phyloP scores from a whole-genome alignment of 2,329 filamentous ascomycete genomes.

The Aschersonia sp. region DNA sequence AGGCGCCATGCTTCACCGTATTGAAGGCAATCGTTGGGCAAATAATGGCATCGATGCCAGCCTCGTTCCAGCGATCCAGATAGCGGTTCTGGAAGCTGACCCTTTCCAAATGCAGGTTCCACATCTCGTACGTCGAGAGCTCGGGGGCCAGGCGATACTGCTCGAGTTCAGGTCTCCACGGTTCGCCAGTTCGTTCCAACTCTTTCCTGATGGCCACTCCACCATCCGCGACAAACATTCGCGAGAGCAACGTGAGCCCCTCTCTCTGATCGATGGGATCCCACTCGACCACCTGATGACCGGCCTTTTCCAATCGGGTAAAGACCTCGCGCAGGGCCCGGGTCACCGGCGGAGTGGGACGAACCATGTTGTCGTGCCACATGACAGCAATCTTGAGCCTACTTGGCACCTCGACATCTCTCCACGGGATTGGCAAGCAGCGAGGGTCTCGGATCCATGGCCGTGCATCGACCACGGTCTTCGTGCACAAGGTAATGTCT shows the following conservation, averaged over 20 bases:
- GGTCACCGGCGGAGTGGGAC: slow-evolving; percentile 49
- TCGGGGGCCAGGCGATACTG: slow-evolving; percentile 18
- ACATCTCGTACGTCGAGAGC: slow-evolving; percentile 28
- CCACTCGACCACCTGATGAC: slow-evolving; percentile 39
- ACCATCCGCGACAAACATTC: slow-evolving; percentile 35
- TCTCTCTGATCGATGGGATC: slow-evolving; percentile 24
- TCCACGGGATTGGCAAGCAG: slow-evolving; percentile 45
- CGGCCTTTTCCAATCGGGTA: slow-evolving; percentile 25
- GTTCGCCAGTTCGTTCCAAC: slow-evolving; percentile 26
- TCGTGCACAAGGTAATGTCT: slow-evolving; percentile 40
- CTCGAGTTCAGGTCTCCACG: slow-evolving; percentile 22
- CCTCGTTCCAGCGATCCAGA: slow-evolving; percentile 28
- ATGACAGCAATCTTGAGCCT: slow-evolving; percentile 44
- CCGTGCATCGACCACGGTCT: slow-evolving; percentile 30
- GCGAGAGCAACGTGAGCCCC: slow-evolving; percentile 21
- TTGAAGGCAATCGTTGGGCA: slow-evolving; percentile 37
- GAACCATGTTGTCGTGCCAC: slow-evolving; percentile 49
- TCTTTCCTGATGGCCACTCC: slow-evolving; percentile 23
- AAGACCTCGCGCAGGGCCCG: slow-evolving; percentile 36
- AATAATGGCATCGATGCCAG: slow-evolving; percentile 45
- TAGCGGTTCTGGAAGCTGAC: slow-evolving; percentile 29
- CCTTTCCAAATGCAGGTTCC: slow-evolving; percentile 30
- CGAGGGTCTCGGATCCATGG: slow-evolving; percentile 44
- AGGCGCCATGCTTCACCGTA: slow-evolving; percentile 25
- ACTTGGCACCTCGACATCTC: slow-evolving; percentile 15